Evolutionary conservation across 441 rosid genomes (phyloP), one percentile per base, ranked within the genome.

Genomic region (Croton setiger): DNA sequence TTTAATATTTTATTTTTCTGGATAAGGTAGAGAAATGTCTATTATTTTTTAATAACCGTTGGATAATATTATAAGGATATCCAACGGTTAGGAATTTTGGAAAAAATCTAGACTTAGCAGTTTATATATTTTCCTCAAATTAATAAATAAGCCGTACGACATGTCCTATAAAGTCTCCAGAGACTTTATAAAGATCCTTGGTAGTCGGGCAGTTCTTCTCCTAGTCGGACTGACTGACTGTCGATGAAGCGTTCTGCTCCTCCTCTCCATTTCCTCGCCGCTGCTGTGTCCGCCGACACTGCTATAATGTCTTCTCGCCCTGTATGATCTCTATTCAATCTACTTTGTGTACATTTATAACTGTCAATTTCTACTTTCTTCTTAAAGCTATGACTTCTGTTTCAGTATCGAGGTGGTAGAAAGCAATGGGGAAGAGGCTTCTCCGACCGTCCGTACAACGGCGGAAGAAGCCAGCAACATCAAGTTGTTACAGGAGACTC

Each of bases 331-430:
- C 54, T 66, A 69, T 20, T 49, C 20, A 5, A 18, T 31, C 20
- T 1, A 27, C 4, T 52, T 2, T 35, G 47, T 73, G 54, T 21
- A 14, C 56, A 52, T 54, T 0, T 6, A 2, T 39, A 39, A 39
- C 43, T 39, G 43, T 39, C 43, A 39, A 7, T 17, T 43, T 23
- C 5, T 36, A 23, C 36, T 35, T 18, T 63, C 54, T 62, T 10
- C 7, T 5, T 73, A 7, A 39, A 27, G 5, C 12, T 51, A 14
- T 17, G 55, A 21, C 13, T 65, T 68, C 3, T 74, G 64, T 31
- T 83, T 65, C 88, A 90, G 95, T 71, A 80, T 79, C 76, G 85
- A 66, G 89, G 95, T 18, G 85, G 87, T 27, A 72, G 88, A 75
- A 72, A 60, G 21, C 79, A 72, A 47, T 62, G 79, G 62, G 57